phyloP scores from a whole-genome alignment of 139 green algal species.

The Micractinium conductrix region DNA sequence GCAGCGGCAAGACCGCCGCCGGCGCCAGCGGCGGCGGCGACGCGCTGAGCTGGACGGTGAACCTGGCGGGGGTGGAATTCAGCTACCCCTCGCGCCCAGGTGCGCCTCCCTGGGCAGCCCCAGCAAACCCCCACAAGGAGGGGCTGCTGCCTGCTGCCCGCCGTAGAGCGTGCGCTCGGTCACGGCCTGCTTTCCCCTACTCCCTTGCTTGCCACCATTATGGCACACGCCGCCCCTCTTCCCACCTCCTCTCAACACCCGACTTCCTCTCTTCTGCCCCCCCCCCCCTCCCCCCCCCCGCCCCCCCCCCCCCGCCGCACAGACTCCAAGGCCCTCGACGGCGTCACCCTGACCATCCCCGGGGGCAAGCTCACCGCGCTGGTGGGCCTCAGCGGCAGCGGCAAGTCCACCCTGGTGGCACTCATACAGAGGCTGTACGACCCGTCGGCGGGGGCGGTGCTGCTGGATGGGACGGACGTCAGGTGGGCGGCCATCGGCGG shows the following conservation, averaged over 20 bases:
- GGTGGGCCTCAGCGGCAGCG: constrained; percentile 69
- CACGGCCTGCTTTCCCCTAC: not conserved
- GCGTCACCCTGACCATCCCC: constrained; percentile 64
- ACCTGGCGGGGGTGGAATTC: constrained; percentile 68
- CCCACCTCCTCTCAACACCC: not conserved
- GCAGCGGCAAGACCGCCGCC: not conserved
- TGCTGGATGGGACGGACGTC: constrained; percentile 26
- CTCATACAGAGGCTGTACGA: constrained; percentile 86
- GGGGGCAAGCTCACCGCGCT: constrained; percentile 75
- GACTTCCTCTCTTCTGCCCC: not conserved
- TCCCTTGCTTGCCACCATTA: too few relatives aligned
- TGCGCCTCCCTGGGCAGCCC: too few relatives aligned
- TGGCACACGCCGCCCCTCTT: too few relatives aligned
- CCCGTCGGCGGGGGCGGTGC: constrained; percentile 52
- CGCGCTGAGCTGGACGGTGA: constrained; percentile 40
- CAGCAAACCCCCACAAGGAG: too few relatives aligned
- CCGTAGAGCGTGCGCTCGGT: not conserved
- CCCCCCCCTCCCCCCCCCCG: not conserved
- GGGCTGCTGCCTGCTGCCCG: too few relatives aligned
- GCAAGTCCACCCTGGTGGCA: constrained; percentile 79
- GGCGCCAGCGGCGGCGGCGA: not conserved
- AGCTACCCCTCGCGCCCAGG: constrained; percentile 35
- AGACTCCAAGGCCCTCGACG: constrained; percentile 52
- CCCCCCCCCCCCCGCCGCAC: not conserved
- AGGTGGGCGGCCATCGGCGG: not conserved